These are phyloP conservation scores for Syzygium oleosum DNA, from an alignment of 345 rosid species.

Conservation along the genomic window DNA sequence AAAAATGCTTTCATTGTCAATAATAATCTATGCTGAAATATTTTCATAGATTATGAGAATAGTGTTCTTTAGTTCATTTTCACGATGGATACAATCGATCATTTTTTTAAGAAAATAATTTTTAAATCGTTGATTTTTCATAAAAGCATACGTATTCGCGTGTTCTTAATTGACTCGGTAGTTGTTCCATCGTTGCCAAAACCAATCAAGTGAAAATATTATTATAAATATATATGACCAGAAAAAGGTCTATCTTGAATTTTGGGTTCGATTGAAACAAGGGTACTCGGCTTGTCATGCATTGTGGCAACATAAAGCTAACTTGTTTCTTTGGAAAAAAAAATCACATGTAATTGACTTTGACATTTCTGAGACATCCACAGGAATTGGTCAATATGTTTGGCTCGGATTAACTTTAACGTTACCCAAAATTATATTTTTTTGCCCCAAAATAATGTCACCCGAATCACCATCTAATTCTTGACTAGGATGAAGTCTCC, in stretches of 20 bases:
- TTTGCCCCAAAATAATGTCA: neutral
- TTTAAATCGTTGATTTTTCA: neutral
- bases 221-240: too few species aligned
- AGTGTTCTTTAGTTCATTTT: neutral
- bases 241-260: neutral
- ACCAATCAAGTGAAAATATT: neutral
- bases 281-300: neutral
- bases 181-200: neutral
- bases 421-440: too few species aligned
- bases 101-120: neutral
- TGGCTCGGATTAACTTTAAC: neutral
- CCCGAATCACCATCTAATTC: neutral
- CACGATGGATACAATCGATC: neutral
- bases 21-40: neutral
- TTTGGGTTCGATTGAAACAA: neutral
- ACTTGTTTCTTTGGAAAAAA: neutral
- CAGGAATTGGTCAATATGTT: neutral
- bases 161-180: neutral
- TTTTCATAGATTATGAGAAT: neutral
- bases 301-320: neutral
- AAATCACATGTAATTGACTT: neutral
- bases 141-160: neutral
- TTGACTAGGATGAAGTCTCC: neutral
- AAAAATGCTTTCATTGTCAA: neutral
- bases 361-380: too few species aligned